phyloP scores from a whole-genome alignment of 140 eudicot species.

The Cichorium intybus region DNA sequence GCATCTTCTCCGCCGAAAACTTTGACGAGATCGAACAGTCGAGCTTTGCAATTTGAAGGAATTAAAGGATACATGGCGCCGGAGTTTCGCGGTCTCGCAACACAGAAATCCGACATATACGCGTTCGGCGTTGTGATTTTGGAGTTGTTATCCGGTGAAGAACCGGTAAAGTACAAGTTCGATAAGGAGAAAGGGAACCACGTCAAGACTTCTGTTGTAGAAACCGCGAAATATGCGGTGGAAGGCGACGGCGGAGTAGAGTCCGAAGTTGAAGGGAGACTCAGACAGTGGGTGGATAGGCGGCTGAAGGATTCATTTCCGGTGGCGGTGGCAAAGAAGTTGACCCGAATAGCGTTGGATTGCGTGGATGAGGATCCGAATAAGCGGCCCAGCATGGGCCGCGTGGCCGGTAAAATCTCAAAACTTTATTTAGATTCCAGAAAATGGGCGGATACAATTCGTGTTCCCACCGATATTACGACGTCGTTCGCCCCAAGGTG shows the following conservation, averaged over 20 bases:
- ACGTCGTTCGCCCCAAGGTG: conserved; percentile 70
- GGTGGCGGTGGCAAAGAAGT: conserved; percentile 66
- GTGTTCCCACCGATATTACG: conserved; percentile 57
- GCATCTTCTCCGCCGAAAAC: conserved; percentile 9
- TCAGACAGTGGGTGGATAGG: conserved; percentile 83
- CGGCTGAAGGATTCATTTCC: conserved; percentile 90
- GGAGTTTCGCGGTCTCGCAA: conserved; percentile 74
- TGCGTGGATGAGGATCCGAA: conserved; percentile 74
- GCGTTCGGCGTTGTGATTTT: conserved; percentile 83
- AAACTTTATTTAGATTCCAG: conserved; percentile 66
- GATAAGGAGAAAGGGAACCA: conserved; percentile 47
- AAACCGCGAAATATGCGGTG: conserved; percentile 62
- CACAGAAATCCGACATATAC: conserved; percentile 72
- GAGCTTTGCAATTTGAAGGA: conserved; percentile 54
- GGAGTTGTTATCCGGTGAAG: conserved; percentile 77
- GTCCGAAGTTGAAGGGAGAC: conserved; percentile 48
- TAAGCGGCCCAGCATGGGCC: conserved; percentile 75
- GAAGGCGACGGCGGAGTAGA: conserved; percentile 38
- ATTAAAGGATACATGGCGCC: conserved; percentile 91
- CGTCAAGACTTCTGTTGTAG: conserved; percentile 38
- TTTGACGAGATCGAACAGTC: conserved; percentile 32
- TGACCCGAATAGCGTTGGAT: conserved; percentile 74
- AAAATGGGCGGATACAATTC: conserved; percentile 69
- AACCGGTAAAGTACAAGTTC: conserved; percentile 58
- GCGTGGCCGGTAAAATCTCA: conserved; percentile 85